Conservation (phyloP, 2,329 filamentous ascomycete genomes). For the Aotearoamyces nothofagi region DNA sequence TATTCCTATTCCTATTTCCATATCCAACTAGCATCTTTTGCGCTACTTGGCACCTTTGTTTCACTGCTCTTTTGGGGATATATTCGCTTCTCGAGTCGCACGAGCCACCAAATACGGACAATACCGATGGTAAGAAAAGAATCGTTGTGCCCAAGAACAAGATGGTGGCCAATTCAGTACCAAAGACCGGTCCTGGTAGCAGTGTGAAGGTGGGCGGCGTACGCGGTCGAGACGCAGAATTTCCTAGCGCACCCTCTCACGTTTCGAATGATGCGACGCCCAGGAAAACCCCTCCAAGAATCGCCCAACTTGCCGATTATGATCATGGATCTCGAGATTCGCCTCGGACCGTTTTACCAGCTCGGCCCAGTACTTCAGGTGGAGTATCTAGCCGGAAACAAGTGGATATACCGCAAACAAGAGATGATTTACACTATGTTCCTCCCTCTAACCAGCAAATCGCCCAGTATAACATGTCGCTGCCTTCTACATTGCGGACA, state of each 20-base stretch:
- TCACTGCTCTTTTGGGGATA: no score
- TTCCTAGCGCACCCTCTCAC: constrained; percentile 13
- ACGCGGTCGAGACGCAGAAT: constrained; percentile 14
- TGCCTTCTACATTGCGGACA: background rate
- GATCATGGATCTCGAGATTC: no score
- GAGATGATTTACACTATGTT: constrained; percentile 18
- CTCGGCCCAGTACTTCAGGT: constrained; percentile 16
- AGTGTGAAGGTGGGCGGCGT: no score
- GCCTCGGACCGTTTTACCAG: constrained; percentile 10
- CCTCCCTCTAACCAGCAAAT: constrained; percentile 7
- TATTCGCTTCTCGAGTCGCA: no score
- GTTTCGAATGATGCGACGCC: constrained; percentile 18
- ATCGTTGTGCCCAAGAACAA: no score
- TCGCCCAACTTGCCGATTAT: constrained; percentile 9
- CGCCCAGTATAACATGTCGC: background rate
- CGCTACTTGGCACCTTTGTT: no score
- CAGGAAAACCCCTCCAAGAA: constrained; percentile 7
- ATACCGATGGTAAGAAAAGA: no score
- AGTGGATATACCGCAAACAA: constrained; percentile 14
- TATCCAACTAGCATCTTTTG: no score
- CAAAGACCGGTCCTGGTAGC: no score
- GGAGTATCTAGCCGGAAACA: constrained; percentile 11
- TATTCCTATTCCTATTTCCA: no score
- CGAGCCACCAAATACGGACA: no score
- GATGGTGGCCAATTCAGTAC: no score